phyloP scores from a whole-genome alignment of 1,284 basidiomycete species.

The Coniophora puteana region DNA sequence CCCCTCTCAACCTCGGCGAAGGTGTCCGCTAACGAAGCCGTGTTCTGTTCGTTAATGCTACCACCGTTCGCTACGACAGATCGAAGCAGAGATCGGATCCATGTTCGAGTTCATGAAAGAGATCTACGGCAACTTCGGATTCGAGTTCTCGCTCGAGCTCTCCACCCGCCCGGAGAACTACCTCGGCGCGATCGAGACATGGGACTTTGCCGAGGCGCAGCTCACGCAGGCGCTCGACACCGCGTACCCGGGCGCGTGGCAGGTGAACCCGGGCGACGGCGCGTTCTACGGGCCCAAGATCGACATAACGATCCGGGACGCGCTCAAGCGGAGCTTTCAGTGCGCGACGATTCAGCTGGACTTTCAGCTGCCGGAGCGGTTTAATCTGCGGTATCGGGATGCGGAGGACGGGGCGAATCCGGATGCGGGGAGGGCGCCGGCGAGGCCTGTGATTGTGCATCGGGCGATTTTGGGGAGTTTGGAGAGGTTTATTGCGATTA shows the following conservation, averaged over 20 bases:
- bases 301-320: conserved; percentile 96
- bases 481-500: conserved; percentile 96
- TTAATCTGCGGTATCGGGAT: conserved; percentile 91
- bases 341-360: conserved; percentile 99
- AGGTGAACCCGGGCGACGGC: conserved; percentile 93
- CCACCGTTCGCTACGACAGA: too few relatives aligned
- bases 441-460: conserved; percentile 96
- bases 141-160: conserved; percentile 93
- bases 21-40: too few relatives aligned
- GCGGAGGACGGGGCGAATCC: conserved; percentile 52
- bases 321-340: conserved; percentile 91
- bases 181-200: conserved; percentile 87
- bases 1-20: too few relatives aligned
- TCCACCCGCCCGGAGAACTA: conserved; percentile 97
- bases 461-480: conserved; percentile 94
- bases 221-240: conserved; percentile 83
- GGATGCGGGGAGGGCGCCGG: conserved; percentile 56
- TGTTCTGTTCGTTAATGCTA: too few relatives aligned
- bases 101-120: conserved; percentile 95
- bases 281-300: conserved; percentile 98
- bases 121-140: conserved; percentile 95
- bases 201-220: conserved; percentile 90
- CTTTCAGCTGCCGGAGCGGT: conserved; percentile 98
- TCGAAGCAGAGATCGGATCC: conserved; percentile 83
- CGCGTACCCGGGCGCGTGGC: conserved; percentile 89